Evolutionary conservation across 306 rosid genomes (phyloP).

Genomic region (Citrullus amarus): DNA sequence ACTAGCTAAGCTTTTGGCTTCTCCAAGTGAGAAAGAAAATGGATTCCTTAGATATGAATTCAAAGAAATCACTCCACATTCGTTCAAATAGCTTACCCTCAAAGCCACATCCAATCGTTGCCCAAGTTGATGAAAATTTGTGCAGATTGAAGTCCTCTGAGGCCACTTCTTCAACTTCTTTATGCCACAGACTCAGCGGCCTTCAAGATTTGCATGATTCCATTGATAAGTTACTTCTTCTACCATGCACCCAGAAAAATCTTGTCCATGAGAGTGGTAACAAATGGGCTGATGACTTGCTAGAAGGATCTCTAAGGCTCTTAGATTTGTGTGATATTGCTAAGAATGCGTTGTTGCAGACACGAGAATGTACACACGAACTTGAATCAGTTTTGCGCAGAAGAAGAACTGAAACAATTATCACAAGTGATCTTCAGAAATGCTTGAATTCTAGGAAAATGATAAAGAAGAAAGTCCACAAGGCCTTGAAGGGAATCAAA

Average conservation of each 20-base stretch:
- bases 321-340: conserved; percentile 22
- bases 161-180: background rate
- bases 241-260: conserved; percentile 14
- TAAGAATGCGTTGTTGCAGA: conserved; percentile 13
- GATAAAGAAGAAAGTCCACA: conserved; percentile 15
- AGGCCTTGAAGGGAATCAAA: conserved; percentile 12
- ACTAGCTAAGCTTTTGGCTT: background rate
- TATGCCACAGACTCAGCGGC: conserved; percentile 11
- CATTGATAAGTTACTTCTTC: conserved; percentile 17
- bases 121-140: conserved; percentile 15
- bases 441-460: conserved; percentile 11
- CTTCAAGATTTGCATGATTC: conserved; percentile 17
- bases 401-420: conserved; percentile 11
- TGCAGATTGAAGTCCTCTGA: conserved; percentile 8
- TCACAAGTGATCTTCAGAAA: conserved; percentile 3
- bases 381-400: conserved; percentile 17
- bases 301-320: conserved; percentile 20
- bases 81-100: conserved; percentile 21
- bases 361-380: conserved; percentile 7
- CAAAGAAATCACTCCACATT: conserved; percentile 1
- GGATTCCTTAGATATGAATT: background rate
- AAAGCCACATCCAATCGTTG: conserved; percentile 15
- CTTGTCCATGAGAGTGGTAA: conserved; percentile 7
- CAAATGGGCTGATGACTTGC: conserved; percentile 8
- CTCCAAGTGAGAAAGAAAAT: conserved; percentile 1